Conservation (phyloP, 495 filamentous ascomycete species). For the Aspergillus affinis region DNA sequence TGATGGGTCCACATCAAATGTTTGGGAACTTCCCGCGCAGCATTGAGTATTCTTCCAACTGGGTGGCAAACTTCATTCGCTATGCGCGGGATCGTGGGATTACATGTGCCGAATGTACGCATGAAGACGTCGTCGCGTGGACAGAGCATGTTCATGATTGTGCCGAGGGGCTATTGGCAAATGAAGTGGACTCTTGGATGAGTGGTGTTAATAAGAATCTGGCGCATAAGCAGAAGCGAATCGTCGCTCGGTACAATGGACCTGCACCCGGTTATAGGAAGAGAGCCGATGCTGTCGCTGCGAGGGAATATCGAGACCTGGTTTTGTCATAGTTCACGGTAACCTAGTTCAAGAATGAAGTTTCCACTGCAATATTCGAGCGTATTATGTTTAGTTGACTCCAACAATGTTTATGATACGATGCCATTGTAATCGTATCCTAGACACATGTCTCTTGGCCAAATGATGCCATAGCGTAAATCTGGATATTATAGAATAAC, state of each 20-base stretch:
- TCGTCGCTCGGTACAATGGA: slow-evolving; percentile 33
- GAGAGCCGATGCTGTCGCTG: slow-evolving; percentile 22
- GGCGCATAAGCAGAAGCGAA: slow-evolving; percentile 33
- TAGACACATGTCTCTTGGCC: too few relatives aligned
- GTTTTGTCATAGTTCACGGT: too few relatives aligned
- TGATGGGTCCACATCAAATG: slow-evolving; percentile 28
- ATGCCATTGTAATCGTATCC: too few relatives aligned
- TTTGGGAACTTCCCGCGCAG: slow-evolving; percentile 49
- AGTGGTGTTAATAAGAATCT: slow-evolving; percentile 40
- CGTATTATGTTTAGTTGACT: too few relatives aligned
- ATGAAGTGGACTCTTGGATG: slow-evolving; percentile 43
- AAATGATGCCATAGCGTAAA: too few relatives aligned
- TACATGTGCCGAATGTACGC: slow-evolving; percentile 17
- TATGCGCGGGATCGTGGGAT: slow-evolving; percentile 16
- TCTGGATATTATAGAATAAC: too few relatives aligned
- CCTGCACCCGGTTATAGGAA: slow-evolving; percentile 25
- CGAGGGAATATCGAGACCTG: slow-evolving; percentile 19
- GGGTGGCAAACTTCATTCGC: slow-evolving; percentile 15
- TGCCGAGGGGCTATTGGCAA: slow-evolving; percentile 33
- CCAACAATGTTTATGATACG: too few relatives aligned
- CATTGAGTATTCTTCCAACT: slow-evolving; percentile 33
- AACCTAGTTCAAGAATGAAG: too few relatives aligned
- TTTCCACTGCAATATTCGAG: too few relatives aligned
- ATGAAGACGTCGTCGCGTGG: slow-evolving; percentile 21
- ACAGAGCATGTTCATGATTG: slow-evolving; percentile 27